phyloP scores from a whole-genome alignment of 768 basidiomycete genomes.

The Mycena amicta region DNA sequence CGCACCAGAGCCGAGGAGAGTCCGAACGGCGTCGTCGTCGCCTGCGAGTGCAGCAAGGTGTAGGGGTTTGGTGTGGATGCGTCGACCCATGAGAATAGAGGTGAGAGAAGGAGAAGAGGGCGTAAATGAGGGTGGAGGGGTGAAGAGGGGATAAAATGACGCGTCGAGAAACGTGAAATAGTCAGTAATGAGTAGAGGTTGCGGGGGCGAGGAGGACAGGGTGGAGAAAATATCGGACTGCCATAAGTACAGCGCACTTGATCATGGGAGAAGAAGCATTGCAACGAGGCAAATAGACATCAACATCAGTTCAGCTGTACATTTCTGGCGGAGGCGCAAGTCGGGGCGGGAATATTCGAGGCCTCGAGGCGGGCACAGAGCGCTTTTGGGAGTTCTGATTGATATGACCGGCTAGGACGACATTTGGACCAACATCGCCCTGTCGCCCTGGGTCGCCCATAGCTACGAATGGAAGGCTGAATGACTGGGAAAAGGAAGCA shows the following conservation, averaged over 20 bases:
- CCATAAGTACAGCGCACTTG: conserved; percentile 15
- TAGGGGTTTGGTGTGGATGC: conserved; percentile 36
- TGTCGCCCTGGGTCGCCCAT: not conserved
- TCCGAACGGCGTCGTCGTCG: conserved; percentile 53
- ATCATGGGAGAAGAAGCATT: conserved; percentile 23
- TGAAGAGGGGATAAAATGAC: conserved; percentile 18
- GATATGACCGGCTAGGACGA: too few species aligned
- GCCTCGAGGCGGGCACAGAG: conserved; percentile 18
- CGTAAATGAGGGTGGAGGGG: conserved; percentile 7
- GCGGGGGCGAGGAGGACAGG: conserved; percentile 21
- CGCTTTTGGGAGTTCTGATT: not conserved
- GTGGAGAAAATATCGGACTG: conserved; percentile 13
- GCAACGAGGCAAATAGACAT: conserved; percentile 25
- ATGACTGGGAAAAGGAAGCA: not conserved
- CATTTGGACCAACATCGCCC: not conserved
- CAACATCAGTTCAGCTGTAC: conserved; percentile 11
- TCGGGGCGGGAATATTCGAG: conserved; percentile 21
- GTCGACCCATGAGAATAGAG: conserved; percentile 25
- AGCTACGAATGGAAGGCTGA: not conserved
- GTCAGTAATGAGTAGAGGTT: conserved; percentile 15
- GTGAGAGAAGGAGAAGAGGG: conserved; percentile 4
- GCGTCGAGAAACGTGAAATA: conserved; percentile 20
- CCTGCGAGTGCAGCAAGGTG: conserved; percentile 61
- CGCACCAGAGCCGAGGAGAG: conserved; percentile 59
- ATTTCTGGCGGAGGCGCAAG: not conserved